phyloP scores from a whole-genome alignment of 768 basidiomycete genomes.

The Tulasnella sp. region DNA sequence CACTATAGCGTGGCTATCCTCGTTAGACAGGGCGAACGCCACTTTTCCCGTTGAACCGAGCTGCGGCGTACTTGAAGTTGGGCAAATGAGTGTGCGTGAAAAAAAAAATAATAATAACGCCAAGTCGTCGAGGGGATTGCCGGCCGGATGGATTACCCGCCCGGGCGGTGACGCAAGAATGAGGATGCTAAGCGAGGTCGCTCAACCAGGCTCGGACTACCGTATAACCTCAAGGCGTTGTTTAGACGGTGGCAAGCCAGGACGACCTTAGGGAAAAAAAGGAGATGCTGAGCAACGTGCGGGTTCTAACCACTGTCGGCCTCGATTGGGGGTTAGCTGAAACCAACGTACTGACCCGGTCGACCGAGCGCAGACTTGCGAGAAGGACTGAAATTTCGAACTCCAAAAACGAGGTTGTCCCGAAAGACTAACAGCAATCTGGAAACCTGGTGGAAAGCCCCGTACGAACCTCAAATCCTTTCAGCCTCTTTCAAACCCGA shows the following conservation, averaged over 20 bases:
- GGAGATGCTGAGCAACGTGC: conserved; percentile 61
- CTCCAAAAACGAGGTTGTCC: conserved; percentile 59
- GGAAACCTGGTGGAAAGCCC: neutral
- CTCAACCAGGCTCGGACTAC: conserved; percentile 52
- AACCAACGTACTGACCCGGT: neutral
- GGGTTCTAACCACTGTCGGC: neutral
- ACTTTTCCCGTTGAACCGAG: conserved; percentile 80
- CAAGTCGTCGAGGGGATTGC: neutral
- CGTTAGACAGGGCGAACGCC: conserved; percentile 64
- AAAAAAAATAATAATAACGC: neutral
- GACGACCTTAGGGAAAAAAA: conserved; percentile 50
- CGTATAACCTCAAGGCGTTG: conserved; percentile 67
- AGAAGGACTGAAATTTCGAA: conserved; percentile 55
- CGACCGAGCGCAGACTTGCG: conserved; percentile 54
- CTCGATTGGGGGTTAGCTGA: conserved; percentile 1
- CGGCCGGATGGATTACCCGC: neutral
- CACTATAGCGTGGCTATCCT: conserved; percentile 83
- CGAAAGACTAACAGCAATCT: conserved; percentile 50
- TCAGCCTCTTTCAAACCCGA: conserved; percentile 30
- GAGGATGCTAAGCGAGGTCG: conserved; percentile 83
- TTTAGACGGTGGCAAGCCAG: conserved; percentile 77
- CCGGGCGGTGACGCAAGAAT: conserved; percentile 44
- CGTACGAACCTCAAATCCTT: neutral
- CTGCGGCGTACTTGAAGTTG: conserved; percentile 83
- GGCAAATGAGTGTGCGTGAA: conserved; percentile 79